Evolutionary conservation across 148 eudicot genomes (phyloP), one percentile per base, ranked within the genome.

Genomic region (Salicornia ramosissima): DNA sequence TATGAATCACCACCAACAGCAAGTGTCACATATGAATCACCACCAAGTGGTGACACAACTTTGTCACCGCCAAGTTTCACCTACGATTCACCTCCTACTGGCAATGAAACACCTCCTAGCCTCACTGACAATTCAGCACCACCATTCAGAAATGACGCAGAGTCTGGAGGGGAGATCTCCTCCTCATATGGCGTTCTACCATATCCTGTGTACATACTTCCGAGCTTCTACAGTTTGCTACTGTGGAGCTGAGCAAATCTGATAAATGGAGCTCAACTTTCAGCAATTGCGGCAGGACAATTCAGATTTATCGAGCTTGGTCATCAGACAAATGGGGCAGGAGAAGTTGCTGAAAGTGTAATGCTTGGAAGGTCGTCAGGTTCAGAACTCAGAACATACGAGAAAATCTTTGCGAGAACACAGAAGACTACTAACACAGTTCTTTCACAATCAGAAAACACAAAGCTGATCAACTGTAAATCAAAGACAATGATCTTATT

Each of bases 181-280:
- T 73, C 83, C n/a, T 75, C 84, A 36, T 61, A 61, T 39, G 66
- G 63, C 28, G 50, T 56, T 64, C n/a, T 72, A 46, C 80, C 82
- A 10, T 59, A 75, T 66, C 74, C 70, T 24, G 67, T 66, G 26
- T 46, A 57, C 19, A 54, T 78, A 10, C 34, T 78, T 29, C 21
- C 82, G 66, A 40, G 71, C 52, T 46, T 75, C 52, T 46, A 73
- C 57, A 40, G 65, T 64, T 62, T 79, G 51, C 61, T 75, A 42
- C 16, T 67, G 60, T 39, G 72, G 72, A 57, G 47, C 40, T 77
- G 62, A 77, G 36, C 21, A 14, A 18, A 36, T 52, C 53, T 14
- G 61, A 43, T 29, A 55, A 39, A 61, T 49, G 42, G 40, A 34
- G 49, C 70, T 50, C 52, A 29, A 29, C 28, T 64, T 58, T 28